Evolutionary conservation across 352 stramenopile genomes (phyloP).

Genomic region (Globisporangium spinosum): DNA sequence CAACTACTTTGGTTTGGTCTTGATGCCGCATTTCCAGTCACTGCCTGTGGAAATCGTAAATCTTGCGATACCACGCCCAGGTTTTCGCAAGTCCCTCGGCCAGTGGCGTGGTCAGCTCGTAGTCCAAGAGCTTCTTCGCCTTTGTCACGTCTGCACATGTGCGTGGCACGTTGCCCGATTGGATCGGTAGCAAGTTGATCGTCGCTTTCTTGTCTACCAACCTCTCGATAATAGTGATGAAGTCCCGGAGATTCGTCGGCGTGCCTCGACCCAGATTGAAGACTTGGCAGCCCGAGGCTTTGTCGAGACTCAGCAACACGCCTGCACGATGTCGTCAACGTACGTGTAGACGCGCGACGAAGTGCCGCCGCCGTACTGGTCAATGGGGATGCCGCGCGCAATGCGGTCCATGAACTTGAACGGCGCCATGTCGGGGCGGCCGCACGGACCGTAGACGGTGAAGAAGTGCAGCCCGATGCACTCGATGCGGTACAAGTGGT

Average conservation of each 20-base stretch:
- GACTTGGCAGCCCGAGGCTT: slow-evolving; percentile 86
- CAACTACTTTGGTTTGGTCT: background rate
- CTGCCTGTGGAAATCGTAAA: slow-evolving; percentile 25
- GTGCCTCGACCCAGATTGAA: slow-evolving; percentile 96
- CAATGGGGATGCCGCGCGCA: slow-evolving; percentile 83
- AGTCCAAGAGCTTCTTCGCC: slow-evolving; percentile 92
- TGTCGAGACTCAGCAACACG: slow-evolving; percentile 78
- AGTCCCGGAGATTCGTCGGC: slow-evolving; percentile 91
- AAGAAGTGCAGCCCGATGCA: slow-evolving; percentile 97
- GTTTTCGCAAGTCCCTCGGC: slow-evolving; percentile 91
- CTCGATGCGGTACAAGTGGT: slow-evolving; percentile 95
- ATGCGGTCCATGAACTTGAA: slow-evolving; percentile 18
- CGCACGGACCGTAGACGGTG: slow-evolving; percentile 96
- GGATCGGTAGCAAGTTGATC: slow-evolving; percentile 92
- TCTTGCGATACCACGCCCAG: slow-evolving; percentile 91
- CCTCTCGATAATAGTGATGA: slow-evolving; percentile 94
- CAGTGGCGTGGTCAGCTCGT: slow-evolving; percentile 91
- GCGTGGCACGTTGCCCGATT: slow-evolving; percentile 95
- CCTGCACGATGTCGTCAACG: slow-evolving; percentile 97
- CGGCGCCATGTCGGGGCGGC: slow-evolving; percentile 82
- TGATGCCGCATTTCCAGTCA: too few species aligned
- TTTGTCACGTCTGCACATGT: slow-evolving; percentile 97
- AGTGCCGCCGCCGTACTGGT: slow-evolving; percentile 96
- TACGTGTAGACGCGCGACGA: slow-evolving; percentile 98
- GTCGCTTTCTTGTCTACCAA: slow-evolving; percentile 92